Base-by-base conservation (phyloP, 208 protist genomes). In the Crithidia fasciculata region DNA sequence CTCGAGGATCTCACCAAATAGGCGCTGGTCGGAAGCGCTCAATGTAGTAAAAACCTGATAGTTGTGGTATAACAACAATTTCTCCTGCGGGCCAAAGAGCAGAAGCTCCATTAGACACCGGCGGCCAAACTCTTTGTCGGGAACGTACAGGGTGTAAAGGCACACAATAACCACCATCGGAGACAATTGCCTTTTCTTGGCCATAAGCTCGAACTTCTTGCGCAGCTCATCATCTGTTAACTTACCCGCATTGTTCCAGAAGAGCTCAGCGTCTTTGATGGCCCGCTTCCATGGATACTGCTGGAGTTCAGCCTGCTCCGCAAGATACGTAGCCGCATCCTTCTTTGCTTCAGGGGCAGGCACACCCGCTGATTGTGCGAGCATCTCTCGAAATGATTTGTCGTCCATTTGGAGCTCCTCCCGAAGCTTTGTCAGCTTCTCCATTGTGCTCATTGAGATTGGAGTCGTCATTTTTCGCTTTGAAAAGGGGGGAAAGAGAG, bases 91-190 rank as follows among this genome's bases (percentile, higher is more conserved):
- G 6, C 57, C 57, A 45, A 47, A 61, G 5, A 47, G 8, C 57
- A 45, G 57, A 18, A 5, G 50, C 0, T 62, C 5, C 57, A 45
- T 47, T 0, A 62, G 57, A 0, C 39, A 43, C 5, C 10, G 5
- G 16, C 57, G 6, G 39, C 57, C 57, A 3, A 19, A 43, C 57
- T 62, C 57, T 18, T 62, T 62, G 39, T 62, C 40, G 39, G 57
- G 57, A 5, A 18, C 8, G 57, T 47, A 62, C 39, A 62, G 57
- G 6, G 16, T 47, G 57, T 62, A 45, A 4, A 62, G 39, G 40
- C 57, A 62, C 9, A 62, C 28, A 45, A 62, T n/a, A 8, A 62
- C 57, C 28, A 59, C 39, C 39, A 45, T 62, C 40, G 57, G 57
- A 0, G 57, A 45, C 4, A 47, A 18, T 28, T 15, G 55, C 55